A percentile compares a stretch with the other conserved stretches of the same genome.
Evolutionary conservation across 805 yeast genomes (phyloP).

Genomic region (Suhomyces pyralidae): DNA sequence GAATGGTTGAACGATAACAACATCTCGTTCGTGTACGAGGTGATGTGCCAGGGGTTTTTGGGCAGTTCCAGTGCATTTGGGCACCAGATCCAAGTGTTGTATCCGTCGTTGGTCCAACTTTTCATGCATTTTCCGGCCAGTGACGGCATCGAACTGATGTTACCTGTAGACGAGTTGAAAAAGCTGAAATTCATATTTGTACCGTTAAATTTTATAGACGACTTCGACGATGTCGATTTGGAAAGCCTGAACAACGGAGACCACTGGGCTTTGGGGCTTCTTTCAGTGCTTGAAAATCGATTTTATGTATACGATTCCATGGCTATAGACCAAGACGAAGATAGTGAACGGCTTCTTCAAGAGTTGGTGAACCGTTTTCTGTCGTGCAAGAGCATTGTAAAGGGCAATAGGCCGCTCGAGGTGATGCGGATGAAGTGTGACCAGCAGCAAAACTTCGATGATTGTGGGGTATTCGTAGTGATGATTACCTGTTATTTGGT

Average conservation of each 20-base stretch:
- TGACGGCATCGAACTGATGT: constrained; percentile 35
- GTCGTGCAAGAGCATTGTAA: constrained; percentile 21
- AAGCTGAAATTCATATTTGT: constrained; percentile 51
- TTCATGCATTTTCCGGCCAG: constrained; percentile 47
- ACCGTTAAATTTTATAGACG: constrained; percentile 64
- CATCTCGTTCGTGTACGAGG: constrained; percentile 60
- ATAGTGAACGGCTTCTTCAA: constrained; percentile 22
- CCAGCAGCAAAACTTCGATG: constrained; percentile 64
- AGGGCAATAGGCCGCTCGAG: constrained; percentile 21
- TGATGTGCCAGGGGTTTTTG: constrained; percentile 25
- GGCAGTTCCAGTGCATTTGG: constrained; percentile 12
- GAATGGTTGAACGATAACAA: constrained; percentile 78
- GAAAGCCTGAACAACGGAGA: constrained; percentile 63
- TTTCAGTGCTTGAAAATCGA: constrained; percentile 45
- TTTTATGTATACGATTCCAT: constrained; percentile 62
- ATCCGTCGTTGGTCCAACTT: constrained; percentile 65
- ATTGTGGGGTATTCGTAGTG: constrained; percentile 53
- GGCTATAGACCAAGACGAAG: constrained; percentile 18
- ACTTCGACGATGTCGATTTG: constrained; percentile 34
- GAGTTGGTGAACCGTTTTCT: constrained; percentile 22
- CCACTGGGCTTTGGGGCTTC: constrained; percentile 71
- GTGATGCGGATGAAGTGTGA: constrained; percentile 41
- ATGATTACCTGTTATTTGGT: constrained; percentile 33
- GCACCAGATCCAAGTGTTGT: constrained; percentile 31
- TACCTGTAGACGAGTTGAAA: constrained; percentile 32